Evolutionary conservation across 345 rosid species (phyloP), one percentile per base, ranked within the genome.

Genomic region (Balakata baccata): DNA sequence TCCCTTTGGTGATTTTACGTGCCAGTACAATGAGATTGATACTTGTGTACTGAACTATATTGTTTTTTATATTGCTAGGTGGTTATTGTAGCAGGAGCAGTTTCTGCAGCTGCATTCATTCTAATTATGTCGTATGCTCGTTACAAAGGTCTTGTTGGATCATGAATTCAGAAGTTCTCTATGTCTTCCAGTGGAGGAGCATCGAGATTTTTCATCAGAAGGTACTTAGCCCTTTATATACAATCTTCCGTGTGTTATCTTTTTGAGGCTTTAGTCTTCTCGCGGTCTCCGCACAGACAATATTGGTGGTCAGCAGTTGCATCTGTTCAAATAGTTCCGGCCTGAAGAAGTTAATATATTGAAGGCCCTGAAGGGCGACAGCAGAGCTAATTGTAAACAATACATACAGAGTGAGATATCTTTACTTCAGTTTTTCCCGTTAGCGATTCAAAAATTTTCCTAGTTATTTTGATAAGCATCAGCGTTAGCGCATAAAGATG

Each of bases 81-180:
- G 62, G 91, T 92, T 68, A 81, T 83, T 12, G 11, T 83, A 13
- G 46, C 93, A 0, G 97, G 91, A 61, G 18, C 71, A 16, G 0
- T 84, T 23, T 87, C 77, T 68, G 81, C 85, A 13, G 1, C 77
- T 39, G 0, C 88, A 57, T 95, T 92, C 72, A 8, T 86, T 58
- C 14, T 86, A 52, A 81, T 91, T 25, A 87, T 92, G 82, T 85
- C 97, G 3, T 93, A 88, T 69, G 97, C 99, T 66, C 90, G 96
- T 59, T 79, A 77, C 81, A 95, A 95, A 84, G 96, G 98, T 45
- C 84, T 92, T 69, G 90, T 95, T 17, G 98, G 99, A 75, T 91
- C 98, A 65, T 95, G 87, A 89, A 61, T 13, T 20, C 0, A 17
- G 17, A 37, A 7, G 38, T 71, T 71, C 57, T 43, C 47, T 43